Percentiles rank a stretch among this genome's conserved stretches.
Conservation (phyloP, 495 filamentous ascomycete genomes). For the Aspergillus taichungensis region DNA sequence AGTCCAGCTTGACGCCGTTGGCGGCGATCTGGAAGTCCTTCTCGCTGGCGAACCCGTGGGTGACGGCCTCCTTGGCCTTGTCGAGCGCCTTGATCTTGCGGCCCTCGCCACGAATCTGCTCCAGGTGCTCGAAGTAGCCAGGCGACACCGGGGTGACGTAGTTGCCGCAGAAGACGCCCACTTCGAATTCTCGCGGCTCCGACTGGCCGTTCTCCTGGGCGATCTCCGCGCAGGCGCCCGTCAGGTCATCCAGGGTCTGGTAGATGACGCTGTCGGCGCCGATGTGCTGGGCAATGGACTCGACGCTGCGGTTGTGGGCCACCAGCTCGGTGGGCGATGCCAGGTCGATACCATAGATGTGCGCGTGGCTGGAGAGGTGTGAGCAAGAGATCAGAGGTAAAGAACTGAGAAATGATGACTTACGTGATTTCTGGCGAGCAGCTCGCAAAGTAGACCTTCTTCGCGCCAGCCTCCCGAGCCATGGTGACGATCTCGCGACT, state of each 20-base stretch:
- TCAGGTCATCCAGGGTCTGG: constrained; percentile 76
- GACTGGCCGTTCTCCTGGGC: constrained; percentile 44
- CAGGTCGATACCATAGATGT: constrained; percentile 86
- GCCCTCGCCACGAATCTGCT: constrained; percentile 63
- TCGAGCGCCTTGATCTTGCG: constrained; percentile 63
- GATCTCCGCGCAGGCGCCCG: constrained; percentile 68
- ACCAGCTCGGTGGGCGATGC: constrained; percentile 76
- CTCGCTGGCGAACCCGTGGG: constrained; percentile 54
- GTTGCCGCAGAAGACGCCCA: constrained; percentile 91
- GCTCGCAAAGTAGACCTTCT: constrained; percentile 82
- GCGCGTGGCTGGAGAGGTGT: constrained; percentile 42
- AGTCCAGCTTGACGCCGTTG: constrained; percentile 50
- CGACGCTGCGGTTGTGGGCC: constrained; percentile 63
- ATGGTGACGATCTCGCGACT: constrained; percentile 86
- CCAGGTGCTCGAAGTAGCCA: constrained; percentile 84
- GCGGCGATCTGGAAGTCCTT: constrained; percentile 54
- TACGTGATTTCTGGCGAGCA: constrained; percentile 79
- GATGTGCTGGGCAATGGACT: constrained; percentile 68
- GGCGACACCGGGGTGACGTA: constrained; percentile 78
- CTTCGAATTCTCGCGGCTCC: constrained; percentile 62
- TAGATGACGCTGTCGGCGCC: constrained; percentile 90
- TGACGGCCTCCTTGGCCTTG: constrained; percentile 57
- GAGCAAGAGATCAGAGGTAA: constrained; percentile 7
- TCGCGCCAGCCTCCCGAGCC: constrained; percentile 85
- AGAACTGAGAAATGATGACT: constrained; percentile 8